Base-by-base conservation (phyloP, 805 yeast genomes). In the Candida maltosa region DNA sequence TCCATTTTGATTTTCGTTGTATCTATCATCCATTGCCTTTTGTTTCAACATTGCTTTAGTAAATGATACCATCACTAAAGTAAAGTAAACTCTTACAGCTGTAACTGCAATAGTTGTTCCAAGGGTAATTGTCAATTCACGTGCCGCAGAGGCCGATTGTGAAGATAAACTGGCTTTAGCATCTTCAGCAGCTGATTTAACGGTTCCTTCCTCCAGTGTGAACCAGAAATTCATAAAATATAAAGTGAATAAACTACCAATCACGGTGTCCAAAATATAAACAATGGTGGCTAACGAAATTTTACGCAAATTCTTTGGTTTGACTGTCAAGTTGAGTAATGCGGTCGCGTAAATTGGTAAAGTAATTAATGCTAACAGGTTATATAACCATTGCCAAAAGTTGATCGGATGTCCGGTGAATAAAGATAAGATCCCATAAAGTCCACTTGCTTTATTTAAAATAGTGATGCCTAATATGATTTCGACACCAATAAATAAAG, bases 361-460 rank as follows among this genome's bases (percentile, higher is more conserved):
- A 5, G 79, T 67, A 3, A 75, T 36, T 11, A 85, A 63, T 3
- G 94, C 81, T 39, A 81, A 56, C 12, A 83, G 47, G 56, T 89
- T 87, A 45, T 80, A 77, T 1, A 83, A 40, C 93, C 96, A 85
- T 54, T 91, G 97, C 62, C 84, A 65, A 41, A 80, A 75, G 40
- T 79, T 80, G 37, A 89, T 69, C 2, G 93, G 93, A 52, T 89
- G 96, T 2, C 96, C 93, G 0, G 97, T 89, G 51, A 91, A 74
- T 17, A 91, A 57, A 1, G 97, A 88, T 16, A 88, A 64, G 23
- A 91, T 65, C 19, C 97, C 98, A 58, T 83, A 91, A 15, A 80
- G 68, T 7, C 97, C 96, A 39, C 95, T 80, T 46, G 89, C 86
- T 55, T 89, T 89, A 65, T 91, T 91, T 44, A 89, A 70, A 24